phyloP scores from a whole-genome alignment of 73 alveolate species.

The Durusdinium trenchii region DNA sequence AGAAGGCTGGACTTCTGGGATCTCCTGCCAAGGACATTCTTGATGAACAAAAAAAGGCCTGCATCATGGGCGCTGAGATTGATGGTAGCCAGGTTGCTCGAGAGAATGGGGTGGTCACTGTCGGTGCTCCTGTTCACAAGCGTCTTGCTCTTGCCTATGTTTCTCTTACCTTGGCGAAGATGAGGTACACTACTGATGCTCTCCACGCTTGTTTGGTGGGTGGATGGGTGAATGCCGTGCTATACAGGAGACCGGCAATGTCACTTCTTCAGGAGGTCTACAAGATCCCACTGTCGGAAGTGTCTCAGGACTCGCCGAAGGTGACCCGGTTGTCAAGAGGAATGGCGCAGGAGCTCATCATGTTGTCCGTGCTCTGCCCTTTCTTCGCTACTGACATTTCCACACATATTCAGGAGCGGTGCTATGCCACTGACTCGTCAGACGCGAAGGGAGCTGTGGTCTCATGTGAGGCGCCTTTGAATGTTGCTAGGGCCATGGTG shows the following conservation, averaged over 20 bases:
- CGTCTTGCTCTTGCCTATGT: neutral
- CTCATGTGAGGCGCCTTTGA: no score
- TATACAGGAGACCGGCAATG: neutral
- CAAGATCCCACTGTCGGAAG: no score
- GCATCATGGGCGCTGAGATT: constrained; percentile 46
- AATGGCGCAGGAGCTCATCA: neutral
- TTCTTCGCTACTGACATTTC: neutral
- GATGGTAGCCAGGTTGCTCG: neutral
- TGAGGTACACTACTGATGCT: neutral
- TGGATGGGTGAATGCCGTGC: neutral
- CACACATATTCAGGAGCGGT: neutral
- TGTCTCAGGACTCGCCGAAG: neutral
- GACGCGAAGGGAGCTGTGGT: neutral
- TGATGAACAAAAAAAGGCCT: no score
- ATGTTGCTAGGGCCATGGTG: neutral
- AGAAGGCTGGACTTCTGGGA: no score
- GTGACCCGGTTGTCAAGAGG: neutral
- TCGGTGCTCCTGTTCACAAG: neutral
- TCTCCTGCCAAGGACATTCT: no score
- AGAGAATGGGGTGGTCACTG: neutral
- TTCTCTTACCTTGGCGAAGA: neutral
- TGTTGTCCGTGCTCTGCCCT: neutral
- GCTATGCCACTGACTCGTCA: neutral
- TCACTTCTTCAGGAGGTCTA: neutral
- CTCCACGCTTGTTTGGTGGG: neutral